Percentiles rank a stretch among this genome's conserved stretches.
These are phyloP conservation scores for Brassica napus DNA, from an alignment of 345 rosid genomes.

Conservation along the genomic window DNA sequence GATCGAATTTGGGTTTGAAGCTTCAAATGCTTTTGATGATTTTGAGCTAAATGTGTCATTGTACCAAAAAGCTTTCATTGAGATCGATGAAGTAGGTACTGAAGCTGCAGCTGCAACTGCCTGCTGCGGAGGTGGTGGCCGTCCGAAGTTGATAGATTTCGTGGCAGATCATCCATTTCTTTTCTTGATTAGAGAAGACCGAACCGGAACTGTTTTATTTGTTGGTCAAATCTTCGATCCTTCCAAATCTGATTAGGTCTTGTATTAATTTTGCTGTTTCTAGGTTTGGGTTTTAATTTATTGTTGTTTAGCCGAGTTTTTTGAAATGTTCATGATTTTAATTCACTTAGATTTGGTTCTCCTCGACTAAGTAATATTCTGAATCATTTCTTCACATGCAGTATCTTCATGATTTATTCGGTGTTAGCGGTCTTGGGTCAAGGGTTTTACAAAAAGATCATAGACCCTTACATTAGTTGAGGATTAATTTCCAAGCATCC, in stretches of 20 bases:
- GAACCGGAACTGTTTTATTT: constrained; percentile 1
- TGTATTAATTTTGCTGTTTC: neutral
- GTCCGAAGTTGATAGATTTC: neutral
- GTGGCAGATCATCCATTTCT: constrained; percentile 24
- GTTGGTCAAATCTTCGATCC: constrained; percentile 19
- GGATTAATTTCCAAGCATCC: neutral
- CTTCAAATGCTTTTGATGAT: neutral
- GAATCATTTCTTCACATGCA: neutral
- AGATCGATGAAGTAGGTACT: constrained; percentile 20
- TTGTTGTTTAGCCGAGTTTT: neutral
- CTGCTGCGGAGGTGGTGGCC: neutral
- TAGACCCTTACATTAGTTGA: neutral
- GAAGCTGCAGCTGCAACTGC: constrained; percentile 16
- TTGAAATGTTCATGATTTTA: too few species aligned
- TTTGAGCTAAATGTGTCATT: neutral
- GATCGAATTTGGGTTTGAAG: neutral
- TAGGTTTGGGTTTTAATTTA: neutral
- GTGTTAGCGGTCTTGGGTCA: too few species aligned
- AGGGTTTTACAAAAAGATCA: too few species aligned
- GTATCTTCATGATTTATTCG: neutral
- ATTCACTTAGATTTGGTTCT: neutral
- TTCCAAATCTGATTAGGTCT: neutral
- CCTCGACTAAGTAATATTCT: neutral
- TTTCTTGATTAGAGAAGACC: neutral
- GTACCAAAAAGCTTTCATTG: constrained; percentile 6